Base-by-base conservation (phyloP, 139 green algal species). In the Picochlorum sp. region DNA sequence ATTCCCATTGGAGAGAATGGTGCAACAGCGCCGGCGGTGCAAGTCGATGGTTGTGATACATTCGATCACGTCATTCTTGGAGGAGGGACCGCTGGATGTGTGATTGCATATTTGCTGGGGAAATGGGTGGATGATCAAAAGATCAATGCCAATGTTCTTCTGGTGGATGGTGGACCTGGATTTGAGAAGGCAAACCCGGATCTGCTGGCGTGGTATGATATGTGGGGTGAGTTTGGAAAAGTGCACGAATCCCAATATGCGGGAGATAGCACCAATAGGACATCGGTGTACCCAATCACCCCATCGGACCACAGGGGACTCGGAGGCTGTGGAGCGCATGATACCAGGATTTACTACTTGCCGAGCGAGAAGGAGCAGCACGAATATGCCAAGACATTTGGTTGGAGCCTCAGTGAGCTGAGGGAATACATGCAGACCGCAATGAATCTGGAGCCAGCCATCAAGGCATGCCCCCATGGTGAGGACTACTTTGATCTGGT, bases 71-170 rank as follows among this genome's bases (percentile, higher is more conserved):
- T 54, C n/a, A 54, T 54, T 54, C 47, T 54, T 54, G 47, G 47
- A 54, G 47, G 47, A 26, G 47, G 47, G n/a, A 54, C 47, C 7
- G 47, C 47, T 54, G 47, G 47, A 26, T 54, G 47, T 21, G 47
- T 54, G 47, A 54, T 54, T 54, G 47, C 47, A 2, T 54, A 54
- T 20, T 21, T 54, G 16, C n/a, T 54, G 47, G 47, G 15, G 18
- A 54, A 54, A 54, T 54, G 47, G 47, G n/a, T 54, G 16, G 47
- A 54, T 54, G 47, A 54, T 21, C 47, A 54, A 54, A 54, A 54
- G 47, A 54, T 54, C 47, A 21, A 54, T 54, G 16, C 47, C 16
- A 54, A 54, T 26, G 47, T 54, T 20, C 47, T 54, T 20, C 47
- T 54, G 0, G 47, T 54, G 8, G 47, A 54, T 54, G 47, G 47